Base-by-base conservation (phyloP, 805 yeast species). In the Blastobotrys attinorum region DNA sequence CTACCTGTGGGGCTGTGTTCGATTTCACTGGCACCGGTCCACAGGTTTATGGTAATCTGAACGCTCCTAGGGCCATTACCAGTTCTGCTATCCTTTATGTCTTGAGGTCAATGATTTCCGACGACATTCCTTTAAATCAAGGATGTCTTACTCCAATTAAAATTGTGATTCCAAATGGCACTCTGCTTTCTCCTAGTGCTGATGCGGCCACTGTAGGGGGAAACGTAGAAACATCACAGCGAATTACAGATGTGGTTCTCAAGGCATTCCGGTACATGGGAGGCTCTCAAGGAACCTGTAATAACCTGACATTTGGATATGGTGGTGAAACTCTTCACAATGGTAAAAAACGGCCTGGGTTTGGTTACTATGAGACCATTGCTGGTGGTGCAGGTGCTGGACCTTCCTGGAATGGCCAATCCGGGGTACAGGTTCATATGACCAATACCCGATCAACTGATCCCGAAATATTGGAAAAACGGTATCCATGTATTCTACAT, bases 351-450 rank as follows among this genome's bases (percentile, higher is more conserved):
- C 63, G 70, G 6, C 70, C 73, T 45, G 87, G 89, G 0, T 87
- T 86, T 61, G 96, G 96, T 0, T 88, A 88, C 61, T 88, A 88
- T 60, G 96, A 88, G 60, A 89, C 97, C 0, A 87, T 89, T 47
- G 92, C 95, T 46, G 97, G 97, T 47, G 97, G 97, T 0, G 83
- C 88, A 36, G 97, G 97, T 40, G 97, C 97, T 2, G 88, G 90
- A 1, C 75, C 82, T 1, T 78, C 79, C 2, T 87, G 94, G 89
- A 65, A 82, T 53, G 96, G 96, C 37, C 82, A 81, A 41, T 74
- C 81, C 47, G 96, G 86, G n/a, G 94, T 88, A 2, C 96, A 88
- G 56, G 84, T 94, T 4, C 92, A 88, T 61, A 88, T 90, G 81
- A 89, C 96, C 22, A 88, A 88, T 63, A 88, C 97, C 1, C 72